These are phyloP conservation scores for Cystobasidiaceae sp. DNA, from an alignment of 1,284 basidiomycete genomes.

Conservation along the genomic window DNA sequence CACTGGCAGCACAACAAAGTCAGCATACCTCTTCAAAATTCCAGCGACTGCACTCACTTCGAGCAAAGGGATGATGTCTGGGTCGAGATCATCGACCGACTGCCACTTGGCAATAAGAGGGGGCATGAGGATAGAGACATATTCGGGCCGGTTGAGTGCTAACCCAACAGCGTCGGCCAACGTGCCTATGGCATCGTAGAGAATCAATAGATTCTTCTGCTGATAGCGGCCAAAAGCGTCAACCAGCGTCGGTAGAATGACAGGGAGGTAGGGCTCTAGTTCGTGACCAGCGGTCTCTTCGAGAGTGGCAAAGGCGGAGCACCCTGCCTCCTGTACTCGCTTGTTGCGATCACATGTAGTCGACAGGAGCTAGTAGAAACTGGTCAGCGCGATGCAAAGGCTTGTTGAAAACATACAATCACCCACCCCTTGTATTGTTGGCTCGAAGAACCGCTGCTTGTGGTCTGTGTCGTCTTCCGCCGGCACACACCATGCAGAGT, in stretches of 20 bases:
- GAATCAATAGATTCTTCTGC: conserved; percentile 96
- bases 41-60: conserved; percentile 57
- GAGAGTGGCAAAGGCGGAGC: conserved; percentile 95
- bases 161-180: conserved; percentile 91
- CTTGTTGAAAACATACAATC: background rate
- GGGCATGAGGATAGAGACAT: conserved; percentile 94
- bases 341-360: conserved; percentile 99
- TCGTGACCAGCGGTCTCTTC: conserved; percentile 93
- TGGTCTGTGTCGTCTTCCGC: conserved; percentile 77
- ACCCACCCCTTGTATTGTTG: conserved; percentile 95
- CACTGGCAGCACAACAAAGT: conserved; percentile 58
- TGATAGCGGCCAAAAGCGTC: conserved; percentile 98
- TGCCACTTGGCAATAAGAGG: conserved; percentile 86
- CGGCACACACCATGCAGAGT: conserved; percentile 88
- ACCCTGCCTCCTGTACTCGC: conserved; percentile 97
- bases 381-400: background rate
- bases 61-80: conserved; percentile 86
- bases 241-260: conserved; percentile 88
- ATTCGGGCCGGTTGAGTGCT: conserved; percentile 76
- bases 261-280: conserved; percentile 88
- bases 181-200: conserved; percentile 97
- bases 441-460: conserved; percentile 83
- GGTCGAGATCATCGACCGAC: conserved; percentile 80
- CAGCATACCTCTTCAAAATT: background rate
- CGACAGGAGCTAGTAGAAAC: conserved; percentile 64